Base-by-base conservation (phyloP, 2,329 filamentous ascomycete genomes). In the Fusarium robinianum region DNA sequence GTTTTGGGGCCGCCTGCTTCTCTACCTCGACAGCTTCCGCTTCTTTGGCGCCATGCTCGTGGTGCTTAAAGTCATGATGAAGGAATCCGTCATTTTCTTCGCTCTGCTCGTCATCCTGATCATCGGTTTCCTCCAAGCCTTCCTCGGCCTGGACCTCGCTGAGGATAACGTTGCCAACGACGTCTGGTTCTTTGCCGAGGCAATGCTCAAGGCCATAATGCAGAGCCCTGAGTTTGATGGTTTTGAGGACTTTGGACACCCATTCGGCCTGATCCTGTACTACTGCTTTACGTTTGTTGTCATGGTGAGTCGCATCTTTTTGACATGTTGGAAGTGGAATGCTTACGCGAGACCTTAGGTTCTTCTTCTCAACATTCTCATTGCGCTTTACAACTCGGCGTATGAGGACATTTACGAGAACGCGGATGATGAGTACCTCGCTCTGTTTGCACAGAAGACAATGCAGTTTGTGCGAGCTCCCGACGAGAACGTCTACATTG, bases 1-100 rank as follows among this genome's bases (percentile, higher is more conserved):
- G 88, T 97, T 99, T 69, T 99, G 94, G 92, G 87, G 85, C 63
- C 87, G 94, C 5, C 77, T 99, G 46, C 72, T 99, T 51, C 80
- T 99, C 6, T 99, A 96, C 64, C 81, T 99, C 12, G 94, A 99
- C 69, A 89, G 87, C 22, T 82, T 95, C 77, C 84, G 88, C 41
- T 99, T 99, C 75, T 99, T 99, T 62, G 94, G 94, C 16, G 90
- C 92, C 35, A 99, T 99, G 94, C 80, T 99, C 1, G 92, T 99
- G 2, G 91, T 99, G 2, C 76, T 99, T 30, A 95, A 97, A 67
- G 87, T 91, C 37, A 91, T 92, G 88, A 91, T 92, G 87, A 90
- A 89, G 63, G 87, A 92, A 68, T 95, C 88, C 1, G 76, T 96
- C 58, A 97, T 97, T 54, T 99, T 99, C 76, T 99, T 99, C 63